These are phyloP conservation scores for Flaveria sonorensis DNA, from an alignment of 129 eudicot species.

Conservation along the genomic window DNA sequence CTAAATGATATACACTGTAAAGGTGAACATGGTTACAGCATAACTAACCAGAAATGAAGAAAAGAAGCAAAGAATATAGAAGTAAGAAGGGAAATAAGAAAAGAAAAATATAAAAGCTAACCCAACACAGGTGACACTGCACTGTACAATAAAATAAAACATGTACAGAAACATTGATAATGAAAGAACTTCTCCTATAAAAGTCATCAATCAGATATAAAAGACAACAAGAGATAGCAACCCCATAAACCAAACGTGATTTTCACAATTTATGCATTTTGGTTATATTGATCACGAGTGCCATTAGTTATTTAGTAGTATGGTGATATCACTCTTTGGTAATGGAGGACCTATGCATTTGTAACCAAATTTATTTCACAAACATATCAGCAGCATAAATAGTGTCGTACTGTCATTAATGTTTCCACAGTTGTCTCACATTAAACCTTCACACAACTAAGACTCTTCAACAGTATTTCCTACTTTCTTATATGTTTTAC, in stretches of 20 bases:
- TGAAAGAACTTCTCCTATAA: neutral
- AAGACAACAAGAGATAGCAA: neutral
- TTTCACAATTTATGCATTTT: neutral
- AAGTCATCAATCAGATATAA: neutral
- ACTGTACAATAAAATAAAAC: neutral
- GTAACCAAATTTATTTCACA: neutral
- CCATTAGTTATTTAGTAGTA: neutral
- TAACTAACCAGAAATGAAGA: neutral
- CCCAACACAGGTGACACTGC: neutral
- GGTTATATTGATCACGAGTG: neutral
- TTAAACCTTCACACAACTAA: neutral
- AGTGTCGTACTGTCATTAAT: neutral
- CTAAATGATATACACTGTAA: neutral
- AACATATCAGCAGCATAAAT: neutral
- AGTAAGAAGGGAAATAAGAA: neutral
- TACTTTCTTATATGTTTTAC: neutral
- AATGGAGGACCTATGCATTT: neutral
- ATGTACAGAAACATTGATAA: neutral
- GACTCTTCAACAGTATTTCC: neutral
- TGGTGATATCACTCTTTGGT: neutral
- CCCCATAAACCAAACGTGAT: neutral
- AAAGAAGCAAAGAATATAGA: neutral
- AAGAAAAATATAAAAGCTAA: neutral
- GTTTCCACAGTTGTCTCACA: neutral
- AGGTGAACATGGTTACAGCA: slow-evolving; percentile 4